A percentile compares a stretch with the other conserved stretches of the same genome.
phyloP scores from a whole-genome alignment of 306 rosid species.

The Cucurbita pepo region DNA sequence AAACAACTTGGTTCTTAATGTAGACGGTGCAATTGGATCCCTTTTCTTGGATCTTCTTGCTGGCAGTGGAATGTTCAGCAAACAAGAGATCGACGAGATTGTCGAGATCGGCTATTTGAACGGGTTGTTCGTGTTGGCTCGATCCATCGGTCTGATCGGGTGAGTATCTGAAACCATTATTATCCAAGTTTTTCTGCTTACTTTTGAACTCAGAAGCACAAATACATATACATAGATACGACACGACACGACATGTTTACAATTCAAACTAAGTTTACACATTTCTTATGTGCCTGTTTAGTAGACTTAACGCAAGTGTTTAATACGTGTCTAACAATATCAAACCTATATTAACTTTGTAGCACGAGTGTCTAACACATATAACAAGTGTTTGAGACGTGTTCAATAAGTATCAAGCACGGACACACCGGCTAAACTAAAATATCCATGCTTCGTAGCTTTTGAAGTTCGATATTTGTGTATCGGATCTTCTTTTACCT shows the following conservation, averaged over 20 bases:
- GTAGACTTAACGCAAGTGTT: not conserved
- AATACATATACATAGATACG: too few species aligned
- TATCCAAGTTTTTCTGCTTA: not conserved
- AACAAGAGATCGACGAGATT: slow-evolving; percentile 82
- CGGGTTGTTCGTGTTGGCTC: slow-evolving; percentile 92
- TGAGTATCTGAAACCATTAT: slow-evolving; percentile 21
- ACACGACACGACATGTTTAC: too few species aligned
- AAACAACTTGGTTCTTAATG: slow-evolving; percentile 88
- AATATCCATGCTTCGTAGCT: not conserved
- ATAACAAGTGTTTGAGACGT: too few species aligned
- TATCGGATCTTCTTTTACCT: not conserved
- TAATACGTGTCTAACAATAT: not conserved
- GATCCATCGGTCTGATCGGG: slow-evolving; percentile 98
- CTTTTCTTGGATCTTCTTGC: slow-evolving; percentile 97
- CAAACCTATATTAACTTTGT: not conserved
- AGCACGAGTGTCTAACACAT: too few species aligned
- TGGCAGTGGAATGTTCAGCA: slow-evolving; percentile 93
- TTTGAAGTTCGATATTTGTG: not conserved
- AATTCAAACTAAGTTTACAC: not conserved
- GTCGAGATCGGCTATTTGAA: slow-evolving; percentile 93
- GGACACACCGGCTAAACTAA: not conserved
- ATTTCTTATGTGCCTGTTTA: not conserved
- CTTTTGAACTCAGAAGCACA: not conserved
- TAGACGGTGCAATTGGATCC: slow-evolving; percentile 95
- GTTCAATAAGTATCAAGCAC: not conserved